These are phyloP conservation scores for Mortierella sp. DNA, from an alignment of 371 early-diverging fungal genomes.

Conservation along the genomic window DNA sequence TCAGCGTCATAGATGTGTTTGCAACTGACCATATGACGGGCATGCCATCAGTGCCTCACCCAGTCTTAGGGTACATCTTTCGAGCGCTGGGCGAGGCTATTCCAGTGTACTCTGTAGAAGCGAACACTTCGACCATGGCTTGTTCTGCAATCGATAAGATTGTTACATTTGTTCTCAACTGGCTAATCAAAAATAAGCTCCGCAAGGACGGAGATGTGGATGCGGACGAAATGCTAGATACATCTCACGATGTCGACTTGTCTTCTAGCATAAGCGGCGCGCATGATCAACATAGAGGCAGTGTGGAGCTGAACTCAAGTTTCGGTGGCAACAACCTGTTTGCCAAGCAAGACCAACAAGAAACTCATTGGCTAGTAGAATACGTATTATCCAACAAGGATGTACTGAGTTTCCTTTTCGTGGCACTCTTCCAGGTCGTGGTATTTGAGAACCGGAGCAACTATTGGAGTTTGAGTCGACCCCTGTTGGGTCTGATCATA, in stretches of 20 bases:
- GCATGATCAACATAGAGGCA: slow-evolving; percentile 1
- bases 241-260: not conserved
- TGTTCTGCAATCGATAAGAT: slow-evolving; percentile 83
- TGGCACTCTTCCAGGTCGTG: slow-evolving; percentile 76
- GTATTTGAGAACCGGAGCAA: slow-evolving; percentile 85
- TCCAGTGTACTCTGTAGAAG: slow-evolving; percentile 60
- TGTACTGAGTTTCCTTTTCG: slow-evolving; percentile 72
- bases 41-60: slow-evolving; percentile 65
- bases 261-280: slow-evolving; percentile 1
- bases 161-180: slow-evolving; percentile 77
- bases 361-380: slow-evolving; percentile 66
- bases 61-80: slow-evolving; percentile 72
- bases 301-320: slow-evolving; percentile 3
- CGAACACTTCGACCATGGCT: slow-evolving; percentile 71
- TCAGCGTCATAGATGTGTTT: slow-evolving; percentile 73
- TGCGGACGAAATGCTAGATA: slow-evolving; percentile 30
- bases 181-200: slow-evolving; percentile 62
- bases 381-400: slow-evolving; percentile 68
- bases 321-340: not conserved
- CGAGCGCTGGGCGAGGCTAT: slow-evolving; percentile 73
- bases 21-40: slow-evolving; percentile 74
- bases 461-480: slow-evolving; percentile 88
- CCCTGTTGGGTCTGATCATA: slow-evolving; percentile 82
- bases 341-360: slow-evolving; percentile 18
- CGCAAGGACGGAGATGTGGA: slow-evolving; percentile 16